Percentiles rank a stretch among this genome's conserved stretches.
phyloP scores from a whole-genome alignment of 2,329 filamentous ascomycete species.

The Coleophoma eucalyptorum region DNA sequence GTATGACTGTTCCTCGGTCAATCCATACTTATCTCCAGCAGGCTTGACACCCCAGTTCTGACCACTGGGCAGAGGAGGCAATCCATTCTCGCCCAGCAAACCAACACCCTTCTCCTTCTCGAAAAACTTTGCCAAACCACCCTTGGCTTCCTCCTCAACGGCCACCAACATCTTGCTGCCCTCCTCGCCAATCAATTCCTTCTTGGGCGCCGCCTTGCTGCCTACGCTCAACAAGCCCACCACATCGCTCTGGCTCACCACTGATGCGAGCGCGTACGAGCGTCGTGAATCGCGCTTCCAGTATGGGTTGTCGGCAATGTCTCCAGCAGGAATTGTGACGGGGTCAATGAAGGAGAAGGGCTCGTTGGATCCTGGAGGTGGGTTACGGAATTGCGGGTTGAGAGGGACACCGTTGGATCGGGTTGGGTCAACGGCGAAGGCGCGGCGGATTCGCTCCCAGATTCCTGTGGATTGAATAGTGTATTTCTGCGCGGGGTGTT shows the following conservation, averaged over 20 bases:
- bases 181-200: conserved; percentile 75
- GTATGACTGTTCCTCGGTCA: conserved; percentile 68
- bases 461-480: conserved; percentile 85
- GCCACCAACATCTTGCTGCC: conserved; percentile 71
- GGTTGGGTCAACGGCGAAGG: conserved; percentile 77
- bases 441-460: conserved; percentile 78
- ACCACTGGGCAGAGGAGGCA: conserved; percentile 83
- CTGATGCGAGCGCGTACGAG: conserved; percentile 75
- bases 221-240: conserved; percentile 83
- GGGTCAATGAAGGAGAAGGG: conserved; percentile 75
- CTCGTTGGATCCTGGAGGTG: conserved; percentile 70
- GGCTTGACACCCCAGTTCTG: conserved; percentile 37
- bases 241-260: conserved; percentile 79
- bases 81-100: conserved; percentile 65
- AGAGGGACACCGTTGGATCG: conserved; percentile 90
- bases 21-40: conserved; percentile 63
- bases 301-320: conserved; percentile 89
- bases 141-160: conserved; percentile 70
- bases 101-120: conserved; percentile 53
- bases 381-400: conserved; percentile 89
- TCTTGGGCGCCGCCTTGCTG: conserved; percentile 75
- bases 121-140: conserved; percentile 70
- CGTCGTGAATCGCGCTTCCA: conserved; percentile 92
- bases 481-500: conserved; percentile 70
- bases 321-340: conserved; percentile 77